phyloP scores from a whole-genome alignment of 2,329 filamentous ascomycete genomes.

The Curvularia sp. region DNA sequence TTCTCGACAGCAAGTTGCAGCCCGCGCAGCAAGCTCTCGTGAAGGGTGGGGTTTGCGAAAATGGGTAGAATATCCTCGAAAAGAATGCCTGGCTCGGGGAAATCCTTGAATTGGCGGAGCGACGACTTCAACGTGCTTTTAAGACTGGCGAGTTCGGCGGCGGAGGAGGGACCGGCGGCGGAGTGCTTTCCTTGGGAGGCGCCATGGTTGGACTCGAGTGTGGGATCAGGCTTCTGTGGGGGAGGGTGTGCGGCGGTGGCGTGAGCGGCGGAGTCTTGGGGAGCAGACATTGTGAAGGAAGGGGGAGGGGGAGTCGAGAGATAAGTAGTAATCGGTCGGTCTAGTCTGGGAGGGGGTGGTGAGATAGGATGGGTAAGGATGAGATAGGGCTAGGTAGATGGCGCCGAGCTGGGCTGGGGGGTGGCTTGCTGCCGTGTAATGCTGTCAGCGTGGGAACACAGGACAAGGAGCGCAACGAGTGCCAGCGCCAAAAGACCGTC shows the following conservation, averaged over 20 bases:
- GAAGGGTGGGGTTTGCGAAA: constrained; percentile 78
- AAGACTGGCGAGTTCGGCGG: constrained; percentile 63
- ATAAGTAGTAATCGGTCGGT: constrained; percentile 14
- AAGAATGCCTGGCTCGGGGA: constrained; percentile 88
- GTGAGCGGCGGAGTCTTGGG: constrained; percentile 32
- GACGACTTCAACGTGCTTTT: constrained; percentile 71
- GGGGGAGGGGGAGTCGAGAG: constrained; percentile 20
- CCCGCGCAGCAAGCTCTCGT: constrained; percentile 79
- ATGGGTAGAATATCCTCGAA: constrained; percentile 99
- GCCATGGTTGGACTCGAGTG: constrained; percentile 39
- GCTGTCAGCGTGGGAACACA: constrained; percentile 20
- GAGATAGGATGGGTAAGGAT: constrained; percentile 12
- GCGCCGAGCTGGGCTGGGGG: constrained; percentile 14
- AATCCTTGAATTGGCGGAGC: constrained; percentile 88
- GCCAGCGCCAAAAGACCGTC: constrained; percentile 9
- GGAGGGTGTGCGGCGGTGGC: constrained; percentile 43
- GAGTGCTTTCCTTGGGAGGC: constrained; percentile 57
- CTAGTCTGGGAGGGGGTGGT: constrained; percentile 13
- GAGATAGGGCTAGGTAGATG: constrained; percentile 23
- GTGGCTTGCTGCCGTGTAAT: constrained; percentile 23
- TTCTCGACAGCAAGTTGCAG: constrained; percentile 82
- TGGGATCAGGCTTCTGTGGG: constrained; percentile 43
- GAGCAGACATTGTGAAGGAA: constrained; percentile 44
- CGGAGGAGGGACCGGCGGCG: constrained; percentile 58
- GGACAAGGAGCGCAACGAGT: constrained; percentile 17